Base-by-base conservation (phyloP, 2,329 filamentous ascomycete species). In the Stagonosporopsis vannaccii region DNA sequence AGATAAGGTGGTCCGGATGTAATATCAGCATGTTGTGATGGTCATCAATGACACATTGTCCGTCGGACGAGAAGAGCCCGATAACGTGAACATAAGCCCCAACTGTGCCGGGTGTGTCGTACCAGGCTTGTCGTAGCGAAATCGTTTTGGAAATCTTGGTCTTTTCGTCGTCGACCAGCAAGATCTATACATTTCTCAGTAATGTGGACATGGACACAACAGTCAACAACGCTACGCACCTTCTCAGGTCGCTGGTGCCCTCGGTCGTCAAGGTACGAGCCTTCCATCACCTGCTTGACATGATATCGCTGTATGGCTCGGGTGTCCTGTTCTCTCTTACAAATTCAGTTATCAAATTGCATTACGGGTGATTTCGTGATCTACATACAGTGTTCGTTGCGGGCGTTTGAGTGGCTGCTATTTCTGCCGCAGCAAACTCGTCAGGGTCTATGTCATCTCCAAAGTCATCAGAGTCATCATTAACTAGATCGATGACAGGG, bases 1-100 rank as follows among this genome's bases (percentile, higher is more conserved):
- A 98, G 49, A 99, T 90, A 30, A 99, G 84, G 77, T 98, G 93
- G 70, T 99, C 95, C 0, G 95, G 95, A 70, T 99, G 93, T 13
- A 99, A 79, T 54, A 99, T 92, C 46, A 99, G 80, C 75, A 98
- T 90, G 67, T 93, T 92, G 45, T 89, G 83, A 2, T 84, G 82
- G 73, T 98, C 92, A 71, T 96, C 90, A 60, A 98, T 84, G 42
- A 96, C 79, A 72, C 93, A 96, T 72, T 88, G 86, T 1, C 91
- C 90, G 15, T 79, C 82, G 0, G 77, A 64, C 55, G 89, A 84
- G 67, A 96, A 97, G 3, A 85, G 78, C 26, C 93, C 93, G 61
- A 96, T 91, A 55, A 99, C 81, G 73, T 99, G 93, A 36, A 98
- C 88, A 70, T 90, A 94, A 0, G 90, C 87, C 28, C 90, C 88